Evolutionary conservation across 225 moss, liverwort and hornwort genomes (phyloP).

Genomic region (Antitrichia curtipendula): DNA sequence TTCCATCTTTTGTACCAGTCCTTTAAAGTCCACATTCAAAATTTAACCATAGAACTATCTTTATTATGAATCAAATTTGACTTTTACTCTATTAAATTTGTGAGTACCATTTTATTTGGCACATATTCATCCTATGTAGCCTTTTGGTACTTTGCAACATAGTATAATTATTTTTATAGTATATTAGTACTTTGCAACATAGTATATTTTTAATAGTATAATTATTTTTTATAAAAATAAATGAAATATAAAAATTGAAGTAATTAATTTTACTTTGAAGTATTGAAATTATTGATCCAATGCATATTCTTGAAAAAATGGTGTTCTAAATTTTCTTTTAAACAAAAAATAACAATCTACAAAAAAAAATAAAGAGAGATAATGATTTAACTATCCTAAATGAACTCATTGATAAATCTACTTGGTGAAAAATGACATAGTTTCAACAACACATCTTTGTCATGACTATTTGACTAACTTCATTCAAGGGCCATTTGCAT

Average conservation of each 20-base stretch:
- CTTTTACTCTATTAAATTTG: background rate
- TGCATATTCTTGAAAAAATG: background rate
- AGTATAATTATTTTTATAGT: background rate
- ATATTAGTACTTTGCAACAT: no score
- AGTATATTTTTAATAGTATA: no score
- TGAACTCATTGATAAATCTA: background rate
- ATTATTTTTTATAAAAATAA: background rate
- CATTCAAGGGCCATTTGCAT: background rate
- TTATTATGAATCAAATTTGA: background rate
- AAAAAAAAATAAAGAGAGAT: background rate
- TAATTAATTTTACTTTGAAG: background rate
- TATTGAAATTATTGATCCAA: background rate
- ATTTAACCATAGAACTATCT: no score
- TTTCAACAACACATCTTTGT: background rate
- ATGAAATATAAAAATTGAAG: background rate
- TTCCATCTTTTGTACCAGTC: rapidly evolving
- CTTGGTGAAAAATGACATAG: background rate
- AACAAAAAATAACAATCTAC: background rate
- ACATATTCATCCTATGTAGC: background rate
- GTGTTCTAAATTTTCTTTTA: background rate
- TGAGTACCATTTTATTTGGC: background rate
- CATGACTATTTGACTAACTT: background rate
- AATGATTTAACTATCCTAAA: background rate
- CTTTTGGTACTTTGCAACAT: rapidly evolving
- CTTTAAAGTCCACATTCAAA: background rate